Conservation (phyloP, 257 asterid species). For the Galeopsis tetrahit region DNA sequence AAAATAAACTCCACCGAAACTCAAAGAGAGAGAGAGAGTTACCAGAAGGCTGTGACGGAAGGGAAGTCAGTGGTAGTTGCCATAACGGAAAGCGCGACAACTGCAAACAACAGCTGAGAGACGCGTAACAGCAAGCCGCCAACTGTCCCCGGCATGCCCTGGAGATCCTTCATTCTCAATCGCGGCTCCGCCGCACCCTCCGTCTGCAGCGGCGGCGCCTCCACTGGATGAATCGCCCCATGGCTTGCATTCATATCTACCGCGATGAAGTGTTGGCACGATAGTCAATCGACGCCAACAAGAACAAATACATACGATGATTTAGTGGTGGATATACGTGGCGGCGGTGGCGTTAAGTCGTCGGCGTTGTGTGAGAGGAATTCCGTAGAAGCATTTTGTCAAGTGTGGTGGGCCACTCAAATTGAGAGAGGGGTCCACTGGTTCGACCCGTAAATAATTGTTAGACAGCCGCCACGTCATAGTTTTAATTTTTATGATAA, state of each 20-base stretch:
- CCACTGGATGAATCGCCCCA: constrained; percentile 83
- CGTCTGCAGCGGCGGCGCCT: constrained; percentile 75
- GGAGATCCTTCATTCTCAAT: constrained; percentile 79
- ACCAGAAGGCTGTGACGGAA: constrained; percentile 90
- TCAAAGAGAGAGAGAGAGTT: constrained; percentile 22
- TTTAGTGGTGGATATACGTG: background rate
- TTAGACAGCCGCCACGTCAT: too few species aligned
- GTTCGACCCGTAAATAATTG: constrained; percentile 3
- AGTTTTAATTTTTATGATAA: too few species aligned
- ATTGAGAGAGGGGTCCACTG: constrained; percentile 26
- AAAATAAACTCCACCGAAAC: background rate
- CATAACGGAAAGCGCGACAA: constrained; percentile 69
- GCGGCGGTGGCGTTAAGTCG: constrained; percentile 21
- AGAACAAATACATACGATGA: background rate
- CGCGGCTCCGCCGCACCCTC: constrained; percentile 69
- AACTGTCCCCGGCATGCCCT: constrained; percentile 88
- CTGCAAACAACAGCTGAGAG: constrained; percentile 65
- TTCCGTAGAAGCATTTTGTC: constrained; percentile 19
- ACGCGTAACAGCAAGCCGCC: constrained; percentile 70
- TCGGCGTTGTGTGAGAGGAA: constrained; percentile 1
- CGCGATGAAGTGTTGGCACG: constrained; percentile 4
- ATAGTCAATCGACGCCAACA: constrained; percentile 16
- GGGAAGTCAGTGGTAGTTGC: constrained; percentile 77
- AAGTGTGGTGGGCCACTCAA: constrained; percentile 21
- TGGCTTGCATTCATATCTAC: constrained; percentile 66